Base-by-base conservation (phyloP, 2,329 filamentous ascomycete species). In the Arthroderma sp. region DNA sequence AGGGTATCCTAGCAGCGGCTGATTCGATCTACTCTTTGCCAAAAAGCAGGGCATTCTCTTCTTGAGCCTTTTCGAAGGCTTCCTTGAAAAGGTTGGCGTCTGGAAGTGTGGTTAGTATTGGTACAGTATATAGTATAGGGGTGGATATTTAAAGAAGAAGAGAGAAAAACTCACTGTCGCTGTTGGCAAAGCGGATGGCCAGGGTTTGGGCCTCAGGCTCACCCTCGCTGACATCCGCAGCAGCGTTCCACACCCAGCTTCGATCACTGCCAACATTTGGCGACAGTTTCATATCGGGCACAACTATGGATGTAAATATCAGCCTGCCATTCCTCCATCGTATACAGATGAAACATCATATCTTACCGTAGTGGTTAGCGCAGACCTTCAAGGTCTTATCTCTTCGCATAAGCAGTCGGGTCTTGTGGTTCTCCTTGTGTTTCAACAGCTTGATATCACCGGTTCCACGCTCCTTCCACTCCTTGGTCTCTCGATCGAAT, bases 371-470 rank as follows among this genome's bases (percentile, higher is more conserved):
- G 82, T 98, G 93, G 81, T 98, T 98, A 72, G 93, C 93, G 85
- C 93, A 98, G 76, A 98, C 93, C 83, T 98, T 98, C 78, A 97
- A 84, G 61, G 93, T 98, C 88, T 97, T 97, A 81, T 98, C 93
- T 73, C 93, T 84, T 74, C 93, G 87, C 93, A 98, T 98, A 66
- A 98, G 93, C 68, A 98, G 80, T 67, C 93, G 85, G 59, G 91
- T 95, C 86, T 97, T 97, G 76, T 87, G 84, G 74, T 95, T 96
- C 80, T 96, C 91, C 82, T 90, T 93, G 81, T 98, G 93, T 85
- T 96, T 97, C 71, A 98, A 81, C 74, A 98, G 81, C 70, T 91
- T 84, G 63, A 97, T 91, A 68, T 97, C 91, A 67, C 93, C 93
- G 63, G 93, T 97, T 64, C 93, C 93, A 71, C 93, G 87, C 84